Base-by-base conservation (phyloP, 495 filamentous ascomycete genomes). In the Penicillium odoratum region DNA sequence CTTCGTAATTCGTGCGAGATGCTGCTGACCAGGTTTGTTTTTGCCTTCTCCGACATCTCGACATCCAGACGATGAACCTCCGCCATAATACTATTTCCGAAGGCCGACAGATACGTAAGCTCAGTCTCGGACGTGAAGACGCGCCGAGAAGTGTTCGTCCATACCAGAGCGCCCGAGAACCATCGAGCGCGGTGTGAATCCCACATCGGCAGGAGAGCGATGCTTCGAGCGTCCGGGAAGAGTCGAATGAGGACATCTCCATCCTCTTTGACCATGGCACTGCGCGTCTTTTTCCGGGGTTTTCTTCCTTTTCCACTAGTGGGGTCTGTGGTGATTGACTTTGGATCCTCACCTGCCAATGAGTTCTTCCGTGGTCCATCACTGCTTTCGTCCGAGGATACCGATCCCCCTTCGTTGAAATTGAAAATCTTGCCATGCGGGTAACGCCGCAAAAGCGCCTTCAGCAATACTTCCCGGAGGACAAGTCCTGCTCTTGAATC, bases 1-100 rank as follows among this genome's bases (percentile, higher is more conserved):
- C 75, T 85, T 15, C 88, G 77, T 9, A 90, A 72, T 60, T 91
- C 88, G 58, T 91, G 88, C 2, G 82, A 85, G 26, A 91, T 84
- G 38, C 82, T 86, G 4, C 81, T 84, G 36, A 91, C 82, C 51
- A 90, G 83, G 46, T 84, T 85, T 5, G 81, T 77, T 61, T 91
- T 90, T 40, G 80, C 78, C 53, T 69, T 73, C 38, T 83, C 76
- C 13, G 79, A 72, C 48, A 64, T 57, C 46, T 75, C 73, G 0
- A 74, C 72, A 52, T 81, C 76, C 8, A 88, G 60, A 25, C 81
- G 78, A 8, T 74, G 74, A 0, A 87, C 77, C 56, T 86, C 84
- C 6, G 81, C 82, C 82, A 86, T 88, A 57, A 85, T 74, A 29
- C 74, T 81, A 52, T 84, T 83, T 13, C 78, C 75, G 66, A 89